Evolutionary conservation across 2,329 filamentous ascomycete genomes (phyloP), one percentile per base, ranked within the genome.

Genomic region (Trichoderma koningiopsis): DNA sequence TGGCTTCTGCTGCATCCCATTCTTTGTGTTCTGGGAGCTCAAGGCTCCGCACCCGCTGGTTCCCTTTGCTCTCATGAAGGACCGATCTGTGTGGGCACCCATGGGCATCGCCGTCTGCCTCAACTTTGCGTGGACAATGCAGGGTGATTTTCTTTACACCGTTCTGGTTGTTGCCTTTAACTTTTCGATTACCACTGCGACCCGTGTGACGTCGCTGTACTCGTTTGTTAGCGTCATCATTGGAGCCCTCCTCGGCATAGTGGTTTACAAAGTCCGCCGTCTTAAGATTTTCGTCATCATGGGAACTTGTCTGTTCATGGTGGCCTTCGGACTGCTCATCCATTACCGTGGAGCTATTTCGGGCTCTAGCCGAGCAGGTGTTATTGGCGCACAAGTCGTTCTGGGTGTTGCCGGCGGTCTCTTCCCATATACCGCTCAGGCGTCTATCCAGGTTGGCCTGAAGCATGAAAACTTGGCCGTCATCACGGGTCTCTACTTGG

Each of bases 251-350:
- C 80, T 89, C 19, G 88, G 88, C 5, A 74, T 88, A 14, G 76
- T 90, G 37, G 84, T 91, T 49, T 85, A 82, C 79, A 83, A 82
- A 67, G 81, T 89, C 29, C 85, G 87, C 65, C 86, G 85, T 29
- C 83, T 90, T 74, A 91, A 91, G 75, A 76, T 82, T n/a, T 89
- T 91, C 76, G 89, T 91, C 74, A 77, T 91, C 49, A 78, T 79
- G 33, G 89, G 89, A 40, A 89, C 87, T 1, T 77, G 80, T 10
- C 81, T 91, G 2, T 91, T 88, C 80, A 81, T 88, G 74, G 86
- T 89, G n/a, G 88, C 88, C 0, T 91, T 90, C 71, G 89, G 88
- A 11, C 82, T 91, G 0, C 80, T 91, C 22, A 90, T 91, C 74
- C 82, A 83, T 72, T 91, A 83, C 80, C 87, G 89, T n/a, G 88